Evolutionary conservation across 306 rosid genomes (phyloP).

Genomic region (Styphnolobium japonicum): DNA sequence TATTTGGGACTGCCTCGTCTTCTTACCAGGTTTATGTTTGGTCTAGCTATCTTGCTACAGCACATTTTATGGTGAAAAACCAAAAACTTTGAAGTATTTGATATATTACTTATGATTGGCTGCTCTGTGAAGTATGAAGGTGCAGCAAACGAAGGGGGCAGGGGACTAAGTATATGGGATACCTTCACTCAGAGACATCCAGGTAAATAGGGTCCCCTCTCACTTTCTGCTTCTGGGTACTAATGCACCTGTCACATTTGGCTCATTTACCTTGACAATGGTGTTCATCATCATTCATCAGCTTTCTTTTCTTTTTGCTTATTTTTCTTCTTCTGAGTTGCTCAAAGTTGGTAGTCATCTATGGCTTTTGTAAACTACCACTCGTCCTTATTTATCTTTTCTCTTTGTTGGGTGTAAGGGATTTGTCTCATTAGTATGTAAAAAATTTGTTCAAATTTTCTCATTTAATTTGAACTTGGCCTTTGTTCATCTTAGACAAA

Average conservation of each 20-base stretch:
- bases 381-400: neutral
- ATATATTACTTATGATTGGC: neutral
- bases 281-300: neutral
- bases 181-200: conserved; percentile 42
- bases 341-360: neutral
- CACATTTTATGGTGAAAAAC: neutral
- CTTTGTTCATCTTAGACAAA: neutral
- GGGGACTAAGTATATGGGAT: conserved; percentile 59
- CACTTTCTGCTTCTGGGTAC: neutral
- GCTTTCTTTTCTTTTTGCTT: neutral
- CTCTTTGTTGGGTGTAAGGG: neutral
- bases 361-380: neutral
- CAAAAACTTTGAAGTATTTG: neutral
- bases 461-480: neutral
- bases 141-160: conserved; percentile 44
- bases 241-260: neutral
- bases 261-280: neutral
- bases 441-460: neutral
- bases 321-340: neutral
- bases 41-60: neutral
- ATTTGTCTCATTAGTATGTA: neutral
- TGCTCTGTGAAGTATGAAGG: conserved; percentile 46
- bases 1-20: conserved; percentile 47
- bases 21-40: conserved; percentile 42
- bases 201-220: conserved; percentile 1